A percentile compares a stretch with the other conserved stretches of the same genome.
Conservation (phyloP, 441 rosid species). For the Metrosideros polymorpha region DNA sequence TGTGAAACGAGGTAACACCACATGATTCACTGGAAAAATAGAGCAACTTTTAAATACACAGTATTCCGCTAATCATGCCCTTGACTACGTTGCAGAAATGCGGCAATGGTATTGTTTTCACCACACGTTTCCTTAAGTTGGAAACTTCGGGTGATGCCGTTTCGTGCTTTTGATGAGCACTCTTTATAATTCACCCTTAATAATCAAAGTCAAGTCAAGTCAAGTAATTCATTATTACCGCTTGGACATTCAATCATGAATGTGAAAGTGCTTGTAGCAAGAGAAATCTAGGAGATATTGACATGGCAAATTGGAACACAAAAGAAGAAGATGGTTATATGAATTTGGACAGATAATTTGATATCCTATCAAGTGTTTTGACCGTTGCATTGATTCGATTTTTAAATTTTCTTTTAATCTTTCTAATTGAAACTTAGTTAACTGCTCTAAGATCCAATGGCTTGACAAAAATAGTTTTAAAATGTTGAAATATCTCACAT, state of each 20-base stretch:
- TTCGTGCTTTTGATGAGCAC: neutral
- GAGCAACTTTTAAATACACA: neutral
- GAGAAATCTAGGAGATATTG: neutral
- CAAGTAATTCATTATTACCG: neutral
- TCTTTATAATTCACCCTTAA: neutral
- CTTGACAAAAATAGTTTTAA: neutral
- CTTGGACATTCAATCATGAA: neutral
- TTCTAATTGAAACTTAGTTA: neutral
- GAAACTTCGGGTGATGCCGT: neutral
- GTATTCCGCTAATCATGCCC: neutral
- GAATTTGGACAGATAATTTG: neutral
- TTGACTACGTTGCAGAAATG: neutral
- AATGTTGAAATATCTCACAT: neutral
- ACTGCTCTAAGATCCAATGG: neutral
- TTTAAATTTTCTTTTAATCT: neutral
- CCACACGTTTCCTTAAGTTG: neutral
- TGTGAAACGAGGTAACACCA: neutral
- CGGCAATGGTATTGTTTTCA: neutral
- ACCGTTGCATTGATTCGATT: neutral
- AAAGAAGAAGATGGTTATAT: neutral
- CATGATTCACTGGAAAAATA: neutral
- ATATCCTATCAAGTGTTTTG: neutral
- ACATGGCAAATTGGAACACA: neutral
- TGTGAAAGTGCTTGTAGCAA: neutral
- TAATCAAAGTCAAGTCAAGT: neutral